Evolutionary conservation across 805 yeast species (phyloP).

Genomic region (Candida suzukii): DNA sequence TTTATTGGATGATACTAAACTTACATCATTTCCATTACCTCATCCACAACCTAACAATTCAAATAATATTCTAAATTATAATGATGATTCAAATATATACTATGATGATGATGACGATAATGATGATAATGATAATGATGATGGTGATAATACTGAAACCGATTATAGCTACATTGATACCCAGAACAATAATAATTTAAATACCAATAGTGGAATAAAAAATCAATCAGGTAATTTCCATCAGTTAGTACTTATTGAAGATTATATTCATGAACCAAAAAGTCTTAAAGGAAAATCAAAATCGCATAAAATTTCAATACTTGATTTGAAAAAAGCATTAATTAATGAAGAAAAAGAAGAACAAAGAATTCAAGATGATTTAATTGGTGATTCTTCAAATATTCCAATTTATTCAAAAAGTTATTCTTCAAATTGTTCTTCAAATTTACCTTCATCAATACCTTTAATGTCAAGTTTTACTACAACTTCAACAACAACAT

Average conservation of each 20-base stretch:
- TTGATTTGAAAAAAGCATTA: conserved; percentile 26
- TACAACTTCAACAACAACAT: background rate
- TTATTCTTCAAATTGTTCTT: background rate
- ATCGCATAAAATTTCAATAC: conserved; percentile 25
- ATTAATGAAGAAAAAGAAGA: conserved; percentile 4
- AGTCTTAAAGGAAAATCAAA: background rate
- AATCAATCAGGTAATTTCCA: conserved; percentile 6
- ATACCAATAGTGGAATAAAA: too few species aligned
- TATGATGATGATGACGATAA: background rate
- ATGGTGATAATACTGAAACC: background rate
- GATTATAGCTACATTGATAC: too few species aligned
- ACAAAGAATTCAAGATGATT: background rate
- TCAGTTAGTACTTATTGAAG: conserved; percentile 43
- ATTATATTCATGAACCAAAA: conserved; percentile 35
- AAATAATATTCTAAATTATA: too few species aligned
- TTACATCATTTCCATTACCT: conserved; percentile 46
- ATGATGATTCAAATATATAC: background rate
- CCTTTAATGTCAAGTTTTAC: too few species aligned
- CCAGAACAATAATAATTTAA: too few species aligned
- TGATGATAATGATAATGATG: background rate
- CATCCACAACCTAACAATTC: conserved; percentile 30
- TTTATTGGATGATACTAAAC: conserved; percentile 37
- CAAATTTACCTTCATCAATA: background rate
- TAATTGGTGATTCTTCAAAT: background rate
- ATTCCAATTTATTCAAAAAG: too few species aligned